A percentile compares a stretch with the other conserved stretches of the same genome.
phyloP scores from a whole-genome alignment of 2,329 filamentous ascomycete species.

The Cercospora beticola region DNA sequence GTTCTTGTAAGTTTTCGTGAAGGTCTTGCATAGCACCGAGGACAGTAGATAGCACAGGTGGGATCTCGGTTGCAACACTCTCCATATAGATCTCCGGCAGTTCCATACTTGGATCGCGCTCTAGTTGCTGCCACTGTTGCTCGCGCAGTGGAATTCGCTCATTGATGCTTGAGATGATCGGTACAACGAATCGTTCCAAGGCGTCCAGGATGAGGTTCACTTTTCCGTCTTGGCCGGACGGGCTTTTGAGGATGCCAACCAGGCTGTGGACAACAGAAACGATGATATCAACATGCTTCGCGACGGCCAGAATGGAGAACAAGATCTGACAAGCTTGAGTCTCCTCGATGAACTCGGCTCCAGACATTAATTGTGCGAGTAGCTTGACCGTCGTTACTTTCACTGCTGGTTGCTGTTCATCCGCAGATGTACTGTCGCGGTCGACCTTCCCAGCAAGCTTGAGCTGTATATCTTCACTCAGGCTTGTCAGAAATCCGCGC shows the following conservation, averaged over 20 bases:
- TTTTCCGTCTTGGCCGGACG: constrained; percentile 14
- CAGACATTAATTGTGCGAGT: constrained; percentile 42
- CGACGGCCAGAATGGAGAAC: constrained; percentile 31
- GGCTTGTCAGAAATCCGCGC: constrained; percentile 31
- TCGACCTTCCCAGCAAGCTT: constrained; percentile 32
- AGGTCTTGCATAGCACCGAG: constrained; percentile 3
- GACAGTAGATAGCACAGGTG: constrained; percentile 16
- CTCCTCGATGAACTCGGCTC: constrained; percentile 38
- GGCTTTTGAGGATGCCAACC: constrained; percentile 32
- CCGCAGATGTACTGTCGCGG: constrained; percentile 5
- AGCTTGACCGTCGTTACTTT: constrained; percentile 48
- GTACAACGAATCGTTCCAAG: constrained; percentile 35
- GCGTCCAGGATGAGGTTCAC: constrained; percentile 24
- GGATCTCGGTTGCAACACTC: constrained; percentile 4
- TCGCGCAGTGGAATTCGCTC: constrained; percentile 37
- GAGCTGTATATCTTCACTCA: constrained; percentile 36
- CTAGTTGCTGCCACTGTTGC: constrained; percentile 36
- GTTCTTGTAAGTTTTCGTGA: neutral
- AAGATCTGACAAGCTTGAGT: constrained; percentile 36
- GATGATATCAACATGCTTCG: constrained; percentile 42
- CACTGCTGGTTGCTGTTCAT: constrained; percentile 27
- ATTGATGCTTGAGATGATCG: constrained; percentile 39
- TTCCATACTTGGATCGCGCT: constrained; percentile 15
- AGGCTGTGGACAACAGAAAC: constrained; percentile 39
- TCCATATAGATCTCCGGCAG: constrained; percentile 30